Evolutionary conservation across 2,329 filamentous ascomycete genomes (phyloP).

Genomic region (Colletotrichum euphorbiae): DNA sequence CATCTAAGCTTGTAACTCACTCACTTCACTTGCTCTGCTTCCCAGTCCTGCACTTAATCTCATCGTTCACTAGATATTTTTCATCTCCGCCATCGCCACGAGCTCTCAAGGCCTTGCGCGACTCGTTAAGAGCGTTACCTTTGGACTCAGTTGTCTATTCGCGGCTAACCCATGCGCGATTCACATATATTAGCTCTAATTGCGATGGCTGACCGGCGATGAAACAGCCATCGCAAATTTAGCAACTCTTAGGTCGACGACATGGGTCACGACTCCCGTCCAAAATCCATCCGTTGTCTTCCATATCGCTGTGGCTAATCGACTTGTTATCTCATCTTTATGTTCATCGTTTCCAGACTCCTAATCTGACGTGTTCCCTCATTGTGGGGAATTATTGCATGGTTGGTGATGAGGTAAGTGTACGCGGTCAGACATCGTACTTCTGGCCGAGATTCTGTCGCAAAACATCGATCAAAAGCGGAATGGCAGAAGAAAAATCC

Average conservation of each 20-base stretch:
- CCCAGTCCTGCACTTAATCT: neutral
- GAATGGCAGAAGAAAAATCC: too few species aligned
- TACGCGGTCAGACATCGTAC: too few species aligned
- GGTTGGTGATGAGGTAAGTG: too few species aligned
- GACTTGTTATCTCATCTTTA: neutral
- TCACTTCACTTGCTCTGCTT: neutral
- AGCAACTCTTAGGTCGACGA: neutral
- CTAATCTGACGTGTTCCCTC: too few species aligned
- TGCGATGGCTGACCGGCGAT: neutral
- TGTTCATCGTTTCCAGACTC: too few species aligned
- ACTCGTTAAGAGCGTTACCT: neutral
- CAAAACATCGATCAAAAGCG: too few species aligned
- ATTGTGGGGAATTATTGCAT: too few species aligned
- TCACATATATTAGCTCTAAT: neutral
- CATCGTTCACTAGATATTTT: neutral
- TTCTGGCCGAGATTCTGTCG: too few species aligned
- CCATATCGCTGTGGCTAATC: neutral
- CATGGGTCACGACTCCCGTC: neutral
- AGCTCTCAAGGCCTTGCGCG: neutral
- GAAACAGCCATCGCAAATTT: constrained; percentile 10
- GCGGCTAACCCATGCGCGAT: neutral
- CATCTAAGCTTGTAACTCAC: neutral
- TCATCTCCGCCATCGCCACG: neutral
- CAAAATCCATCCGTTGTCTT: neutral
- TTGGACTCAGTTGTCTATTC: neutral